Percentiles rank a stretch among this genome's conserved stretches.
Evolutionary conservation across 345 rosid genomes (phyloP).

Genomic region (Xanthoceras sorbifolium): DNA sequence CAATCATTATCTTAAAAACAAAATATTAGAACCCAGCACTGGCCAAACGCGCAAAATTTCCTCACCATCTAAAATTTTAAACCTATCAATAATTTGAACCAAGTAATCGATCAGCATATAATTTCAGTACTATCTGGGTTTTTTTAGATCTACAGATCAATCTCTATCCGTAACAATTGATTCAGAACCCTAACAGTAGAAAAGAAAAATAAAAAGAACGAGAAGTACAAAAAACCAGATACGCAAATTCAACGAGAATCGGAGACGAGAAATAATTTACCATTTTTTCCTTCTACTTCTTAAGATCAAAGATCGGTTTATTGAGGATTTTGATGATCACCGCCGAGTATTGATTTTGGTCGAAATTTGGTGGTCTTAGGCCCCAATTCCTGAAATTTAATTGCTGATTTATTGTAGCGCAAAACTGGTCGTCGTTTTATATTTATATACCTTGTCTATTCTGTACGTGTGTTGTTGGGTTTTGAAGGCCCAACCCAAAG

Average conservation of each 20-base stretch:
- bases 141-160: background rate
- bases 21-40: background rate
- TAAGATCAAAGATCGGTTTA: constrained; percentile 1
- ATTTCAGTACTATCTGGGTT: background rate
- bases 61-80: background rate
- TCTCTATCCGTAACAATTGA: background rate
- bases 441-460: background rate
- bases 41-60: background rate
- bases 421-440: background rate
- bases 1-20: background rate
- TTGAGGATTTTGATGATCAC: background rate
- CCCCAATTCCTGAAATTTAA: background rate
- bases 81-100: background rate
- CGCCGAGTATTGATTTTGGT: background rate
- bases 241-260: background rate
- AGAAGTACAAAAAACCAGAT: background rate
- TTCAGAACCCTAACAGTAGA: background rate
- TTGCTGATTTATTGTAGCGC: no score
- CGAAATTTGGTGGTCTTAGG: background rate
- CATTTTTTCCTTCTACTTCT: constrained; percentile 8
- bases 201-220: background rate
- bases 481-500: no score
- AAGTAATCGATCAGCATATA: background rate
- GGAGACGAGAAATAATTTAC: background rate
- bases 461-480: no score